phyloP scores from a whole-genome alignment of 1,284 basidiomycete species.

The Apiotrichum sp. region DNA sequence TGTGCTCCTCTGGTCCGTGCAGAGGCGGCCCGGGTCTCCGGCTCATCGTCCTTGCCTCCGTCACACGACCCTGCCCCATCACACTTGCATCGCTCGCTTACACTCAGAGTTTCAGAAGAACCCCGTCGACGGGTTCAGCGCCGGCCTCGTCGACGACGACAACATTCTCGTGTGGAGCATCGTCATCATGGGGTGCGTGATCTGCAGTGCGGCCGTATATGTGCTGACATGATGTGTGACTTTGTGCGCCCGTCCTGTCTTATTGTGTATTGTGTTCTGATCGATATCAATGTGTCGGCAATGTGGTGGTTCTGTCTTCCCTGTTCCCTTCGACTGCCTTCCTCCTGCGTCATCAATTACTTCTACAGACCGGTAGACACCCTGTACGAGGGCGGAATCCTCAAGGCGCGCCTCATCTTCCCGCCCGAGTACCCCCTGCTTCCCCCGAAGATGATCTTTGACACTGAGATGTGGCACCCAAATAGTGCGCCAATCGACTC shows the following conservation, averaged over 20 bases:
- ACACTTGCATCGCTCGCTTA: background rate
- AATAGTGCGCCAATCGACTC: slow-evolving; percentile 65
- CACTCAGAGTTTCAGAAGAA: slow-evolving; percentile 70
- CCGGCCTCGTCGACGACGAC: slow-evolving; percentile 86
- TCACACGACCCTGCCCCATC: too few species aligned
- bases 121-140: slow-evolving; percentile 90
- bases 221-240: background rate
- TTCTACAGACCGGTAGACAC: slow-evolving; percentile 71
- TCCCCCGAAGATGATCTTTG: slow-evolving; percentile 93
- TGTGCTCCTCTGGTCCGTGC: too few species aligned
- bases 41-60: too few species aligned
- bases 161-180: slow-evolving; percentile 90
- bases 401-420: slow-evolving; percentile 80
- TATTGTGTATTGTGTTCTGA: too few species aligned
- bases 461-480: slow-evolving; percentile 98
- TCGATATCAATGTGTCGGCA: too few species aligned
- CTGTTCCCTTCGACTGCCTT: background rate
- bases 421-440: slow-evolving; percentile 83
- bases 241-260: too few species aligned
- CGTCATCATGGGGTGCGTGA: slow-evolving; percentile 77
- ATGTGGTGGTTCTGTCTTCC: too few species aligned
- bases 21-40: too few species aligned
- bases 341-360: background rate
- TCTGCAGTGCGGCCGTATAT: background rate
- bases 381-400: slow-evolving; percentile 86